Percentiles rank a stretch among this genome's conserved stretches.
Conservation (phyloP, 306 rosid genomes). For the Medicago truncatula region DNA sequence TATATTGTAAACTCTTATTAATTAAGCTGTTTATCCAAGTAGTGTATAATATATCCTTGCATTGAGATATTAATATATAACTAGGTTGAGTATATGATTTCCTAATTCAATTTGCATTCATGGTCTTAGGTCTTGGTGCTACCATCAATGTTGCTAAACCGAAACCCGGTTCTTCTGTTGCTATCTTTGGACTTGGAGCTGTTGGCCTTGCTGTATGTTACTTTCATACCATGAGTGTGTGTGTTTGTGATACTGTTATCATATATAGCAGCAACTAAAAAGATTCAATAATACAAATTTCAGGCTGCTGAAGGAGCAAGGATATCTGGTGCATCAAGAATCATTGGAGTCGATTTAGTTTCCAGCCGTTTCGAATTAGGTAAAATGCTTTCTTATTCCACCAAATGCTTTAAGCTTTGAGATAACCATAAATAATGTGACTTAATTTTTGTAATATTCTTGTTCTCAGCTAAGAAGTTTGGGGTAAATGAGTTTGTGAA, state of each 20-base stretch:
- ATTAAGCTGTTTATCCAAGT: no score
- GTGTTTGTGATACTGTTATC: background rate
- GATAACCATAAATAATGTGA: background rate
- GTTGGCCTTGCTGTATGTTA: constrained; percentile 89
- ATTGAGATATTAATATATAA: background rate
- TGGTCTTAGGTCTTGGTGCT: constrained; percentile 78
- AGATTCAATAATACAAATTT: background rate
- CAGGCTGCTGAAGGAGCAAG: constrained; percentile 96
- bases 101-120: background rate
- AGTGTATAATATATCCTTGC: background rate
- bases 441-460: background rate
- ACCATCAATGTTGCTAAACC: constrained; percentile 92
- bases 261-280: background rate
- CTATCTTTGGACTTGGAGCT: constrained; percentile 89
- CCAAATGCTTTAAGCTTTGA: background rate
- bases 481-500: constrained; percentile 89
- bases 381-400: constrained; percentile 33
- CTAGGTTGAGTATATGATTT: background rate
- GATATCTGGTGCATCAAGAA: constrained; percentile 74
- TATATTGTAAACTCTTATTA: no score
- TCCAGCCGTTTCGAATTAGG: constrained; percentile 77
- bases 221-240: background rate
- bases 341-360: constrained; percentile 86
- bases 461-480: constrained; percentile 76
- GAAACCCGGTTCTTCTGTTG: constrained; percentile 76